Percentiles rank a stretch among this genome's conserved stretches.
Conservation (phyloP, 2,329 filamentous ascomycete species). For the Didymosphaeria variabile region DNA sequence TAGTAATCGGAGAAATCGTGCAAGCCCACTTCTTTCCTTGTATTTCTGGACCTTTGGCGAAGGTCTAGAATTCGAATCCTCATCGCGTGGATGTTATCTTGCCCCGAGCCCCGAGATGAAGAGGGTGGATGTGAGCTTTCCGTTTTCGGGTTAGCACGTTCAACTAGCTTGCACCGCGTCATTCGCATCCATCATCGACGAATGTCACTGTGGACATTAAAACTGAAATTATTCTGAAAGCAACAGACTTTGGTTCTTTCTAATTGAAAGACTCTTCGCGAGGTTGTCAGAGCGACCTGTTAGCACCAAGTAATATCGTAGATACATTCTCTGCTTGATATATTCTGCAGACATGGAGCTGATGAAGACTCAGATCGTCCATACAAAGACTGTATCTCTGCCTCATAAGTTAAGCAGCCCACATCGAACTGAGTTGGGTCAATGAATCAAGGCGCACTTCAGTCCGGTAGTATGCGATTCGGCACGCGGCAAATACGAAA, state of each 20-base stretch:
- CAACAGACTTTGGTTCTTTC: too few relatives aligned
- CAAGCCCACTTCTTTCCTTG: too few relatives aligned
- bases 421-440: neutral
- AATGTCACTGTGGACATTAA: too few relatives aligned
- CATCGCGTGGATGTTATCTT: neutral
- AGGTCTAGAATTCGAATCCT: neutral
- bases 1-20: too few relatives aligned
- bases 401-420: neutral
- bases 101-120: neutral
- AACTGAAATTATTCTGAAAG: too few relatives aligned
- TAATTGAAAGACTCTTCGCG: too few relatives aligned
- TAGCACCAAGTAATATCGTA: too few relatives aligned
- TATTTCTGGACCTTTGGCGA: neutral
- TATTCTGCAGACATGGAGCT: too few relatives aligned
- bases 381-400: too few relatives aligned
- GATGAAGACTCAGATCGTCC: too few relatives aligned
- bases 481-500: constrained; percentile 11
- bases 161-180: neutral
- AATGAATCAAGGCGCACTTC: neutral
- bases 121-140: neutral
- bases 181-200: neutral
- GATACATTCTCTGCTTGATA: neutral
- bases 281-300: too few relatives aligned
- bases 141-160: neutral
- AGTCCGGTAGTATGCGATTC: neutral